Base-by-base conservation (phyloP, 805 yeast species). In the Komagataella pseudopastoris region DNA sequence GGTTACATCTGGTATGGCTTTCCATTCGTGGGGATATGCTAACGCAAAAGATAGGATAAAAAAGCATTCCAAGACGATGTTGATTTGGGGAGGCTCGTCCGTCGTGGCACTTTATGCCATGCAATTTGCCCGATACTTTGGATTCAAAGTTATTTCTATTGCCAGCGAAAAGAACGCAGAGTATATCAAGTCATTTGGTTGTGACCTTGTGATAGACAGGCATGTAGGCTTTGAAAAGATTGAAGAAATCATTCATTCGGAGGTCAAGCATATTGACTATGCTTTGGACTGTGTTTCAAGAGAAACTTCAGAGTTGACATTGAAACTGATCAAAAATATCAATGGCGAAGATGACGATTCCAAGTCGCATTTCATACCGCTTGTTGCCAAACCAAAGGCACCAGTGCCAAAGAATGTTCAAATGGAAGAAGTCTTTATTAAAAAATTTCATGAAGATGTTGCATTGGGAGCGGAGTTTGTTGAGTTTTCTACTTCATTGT, bases 61-160 rank as follows among this genome's bases (percentile, higher is more conserved):
- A n/a, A 53, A 50, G 12, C 8, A 30, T 30, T 30, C 39, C 8
- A 60, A 57, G 12, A 57, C 63, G 39, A 50, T 70, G 10, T 51
- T 71, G 5, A 62, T 74, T n/a, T 74, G 77, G 77, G 78, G 78
- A 44, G 78, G 75, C 3, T 67, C 74, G 4, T 70, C 76, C 20
- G 72, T 72, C 43, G 76, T 74, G 46, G 78, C 77, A 0, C 59
- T 71, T 5, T 72, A 70, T 54, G 58, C 68, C 10, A 63, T 70
- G 12, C 78, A 74, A 56, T 53, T 73, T 44, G 74, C 76, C 1
- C 71, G 61, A 50, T 56, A 68, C 30, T 65, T 70, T 16, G 71
- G 70, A 2, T 64, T 72, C 45, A 65, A 63, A 20, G 72, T 73
- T 22, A 60, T 73, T 17, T 55, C 61, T 7, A 50, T 65, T 16